Evolutionary conservation across 1,284 basidiomycete genomes (phyloP).

Genomic region (Gomphus bonarii): DNA sequence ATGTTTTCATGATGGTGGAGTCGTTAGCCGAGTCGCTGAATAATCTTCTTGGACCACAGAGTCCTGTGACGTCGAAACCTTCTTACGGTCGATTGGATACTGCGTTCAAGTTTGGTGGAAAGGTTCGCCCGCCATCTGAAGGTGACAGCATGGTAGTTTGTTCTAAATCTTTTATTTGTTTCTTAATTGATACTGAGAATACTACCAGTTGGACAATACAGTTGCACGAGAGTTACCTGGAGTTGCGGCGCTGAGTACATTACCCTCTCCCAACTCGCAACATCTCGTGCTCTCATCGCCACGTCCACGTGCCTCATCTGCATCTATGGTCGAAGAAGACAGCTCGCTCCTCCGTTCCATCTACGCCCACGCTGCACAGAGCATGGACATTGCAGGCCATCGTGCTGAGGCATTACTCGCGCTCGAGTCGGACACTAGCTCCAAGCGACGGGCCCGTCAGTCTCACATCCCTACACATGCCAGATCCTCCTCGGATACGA

Average conservation of each 20-base stretch:
- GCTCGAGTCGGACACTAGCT: conserved; percentile 36
- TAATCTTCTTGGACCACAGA: neutral
- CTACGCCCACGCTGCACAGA: conserved; percentile 32
- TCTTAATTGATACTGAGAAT: neutral
- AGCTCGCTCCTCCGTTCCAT: conserved; percentile 52
- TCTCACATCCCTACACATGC: conserved; percentile 25
- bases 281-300: conserved; percentile 7
- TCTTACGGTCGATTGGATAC: conserved; percentile 57
- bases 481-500: conserved; percentile 41
- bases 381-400: neutral
- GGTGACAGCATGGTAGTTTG: neutral
- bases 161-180: neutral
- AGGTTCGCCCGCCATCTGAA: conserved; percentile 17
- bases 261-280: conserved; percentile 14
- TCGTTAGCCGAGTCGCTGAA: neutral
- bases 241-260: conserved; percentile 10
- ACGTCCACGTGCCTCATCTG: conserved; percentile 34
- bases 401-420: conserved; percentile 14
- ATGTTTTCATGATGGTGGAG: conserved; percentile 4
- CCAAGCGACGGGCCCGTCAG: conserved; percentile 23
- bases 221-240: conserved; percentile 3
- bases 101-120: conserved; percentile 64
- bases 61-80: conserved; percentile 30
- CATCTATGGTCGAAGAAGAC: conserved; percentile 36
- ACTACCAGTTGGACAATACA: neutral